Base-by-base conservation (phyloP, 2,329 filamentous ascomycete genomes). In the Ceratocystis albifundus region DNA sequence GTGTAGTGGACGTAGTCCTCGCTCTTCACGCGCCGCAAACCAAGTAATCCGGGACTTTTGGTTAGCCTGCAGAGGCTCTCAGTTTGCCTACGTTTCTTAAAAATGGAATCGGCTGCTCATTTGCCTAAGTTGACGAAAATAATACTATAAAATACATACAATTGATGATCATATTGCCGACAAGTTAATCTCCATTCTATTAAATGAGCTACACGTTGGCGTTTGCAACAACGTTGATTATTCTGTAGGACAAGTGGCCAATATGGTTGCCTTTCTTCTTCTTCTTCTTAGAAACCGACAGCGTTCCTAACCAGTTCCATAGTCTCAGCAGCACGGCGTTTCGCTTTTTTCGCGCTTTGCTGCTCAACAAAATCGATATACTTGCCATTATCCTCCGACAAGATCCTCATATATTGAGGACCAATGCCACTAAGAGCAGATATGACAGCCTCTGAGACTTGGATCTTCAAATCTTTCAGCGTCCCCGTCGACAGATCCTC, bases 21-120 rank as follows among this genome's bases (percentile, higher is more conserved):
- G 88, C 48, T 88, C 88, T 6, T 78, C 82, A 1, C 80, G 82
- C 69, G 76, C 80, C 62, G 89, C 87, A 2, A 88, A 86, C 69
- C 80, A 85, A 65, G 79, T 88, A 0, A 83, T 89, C 2, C 81
- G 83, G 67, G 86, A 89, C 36, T 90, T 90, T 72, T 91, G 87
- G 85, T 75, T 89, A n/a, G 79, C 80, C 1, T 86, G 85, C 69
- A 79, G 87, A 68, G 82, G 82, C 5, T 80, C 80, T 0, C 84
- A 77, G 70, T 87, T 85, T 74, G 77, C 83, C 12, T 68, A 68
- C 36, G 55, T 65, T 22, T 68, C 66, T 45, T 65, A 48, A 36
- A 53, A 53, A 6, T 17, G 15, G 17, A 53, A 28, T 15, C 22
- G 2, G 22, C 4, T 53, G 22, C 22, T 53, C 17, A 53, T 25